Evolutionary conservation across 1,284 basidiomycete genomes (phyloP), one percentile per base, ranked within the genome.

Genomic region (Mycosarcoma maydis): DNA sequence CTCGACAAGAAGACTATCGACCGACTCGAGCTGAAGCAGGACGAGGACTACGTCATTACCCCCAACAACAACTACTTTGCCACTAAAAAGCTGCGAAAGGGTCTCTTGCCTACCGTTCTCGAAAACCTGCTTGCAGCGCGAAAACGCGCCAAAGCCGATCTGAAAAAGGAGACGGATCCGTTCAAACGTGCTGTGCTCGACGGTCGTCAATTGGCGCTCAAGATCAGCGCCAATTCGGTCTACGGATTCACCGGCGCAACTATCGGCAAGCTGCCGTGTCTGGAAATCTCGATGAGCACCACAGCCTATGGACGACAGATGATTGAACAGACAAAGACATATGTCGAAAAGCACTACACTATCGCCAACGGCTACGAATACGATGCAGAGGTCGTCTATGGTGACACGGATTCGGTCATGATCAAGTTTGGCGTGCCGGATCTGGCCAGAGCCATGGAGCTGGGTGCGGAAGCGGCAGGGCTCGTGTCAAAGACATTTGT

Each of bases 381-480:
- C 68, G 76, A 80, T 33, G 80, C 80, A 3, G 65, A 78, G 42
- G 75, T 81, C 44, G 77, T 81, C 17, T 81, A 81, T 56, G 80
- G 80, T 40, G 80, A 81, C 41, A 81, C 80, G 14, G 80, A 81
- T 48, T 80, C 78, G 37, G 78, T 81, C 59, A 81, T 81, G 80
- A 78, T 81, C 72, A 80, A 80, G 55, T 81, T 81, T 50, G 80
- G 80, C 44, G 66, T 72, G 3, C 51, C 69, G 4, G 76, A 80
- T 23, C 44, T 81, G n/a, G 53, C 43, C 11, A 65, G 72, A 37
- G 76, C 78, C 13, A 81, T 81, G 80, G 61, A 76, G 46, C 64
- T 81, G 11, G 94, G 95, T 32, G 89, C 89, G 24, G 92, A 98
- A 84, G 96, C 96, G 0, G 96, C 96, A 1, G 89, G 91, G 26